phyloP scores from a whole-genome alignment of 202 grass and related monocot species.

The Hordeum pubiflorum region DNA sequence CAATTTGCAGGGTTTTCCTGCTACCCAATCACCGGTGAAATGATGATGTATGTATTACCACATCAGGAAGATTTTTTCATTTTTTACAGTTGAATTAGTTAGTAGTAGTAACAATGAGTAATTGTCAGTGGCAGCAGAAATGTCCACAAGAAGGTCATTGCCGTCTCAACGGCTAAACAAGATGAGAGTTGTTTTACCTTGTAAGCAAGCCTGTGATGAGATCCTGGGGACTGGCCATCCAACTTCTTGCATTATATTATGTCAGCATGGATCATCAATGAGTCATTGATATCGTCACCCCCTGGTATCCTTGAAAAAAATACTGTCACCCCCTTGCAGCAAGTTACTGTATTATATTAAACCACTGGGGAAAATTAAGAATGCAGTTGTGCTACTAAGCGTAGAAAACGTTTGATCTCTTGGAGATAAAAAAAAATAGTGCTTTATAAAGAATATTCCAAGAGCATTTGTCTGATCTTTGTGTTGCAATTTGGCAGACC shows the following conservation, averaged over 20 bases:
- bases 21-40: background rate
- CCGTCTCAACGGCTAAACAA: background rate
- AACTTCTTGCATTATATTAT: conserved; percentile 35
- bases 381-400: background rate
- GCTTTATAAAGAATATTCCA: background rate
- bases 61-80: background rate
- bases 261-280: background rate
- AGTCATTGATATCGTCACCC: background rate
- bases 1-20: background rate
- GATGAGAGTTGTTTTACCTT: background rate
- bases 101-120: background rate
- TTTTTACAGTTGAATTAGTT: background rate
- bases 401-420: background rate
- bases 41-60: background rate
- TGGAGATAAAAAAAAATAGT: background rate
- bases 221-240: conserved; percentile 29
- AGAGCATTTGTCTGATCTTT: background rate
- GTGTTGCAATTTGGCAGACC: background rate
- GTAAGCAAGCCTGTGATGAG: conserved; percentile 10
- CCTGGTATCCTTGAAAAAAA: no score
- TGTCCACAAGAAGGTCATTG: conserved; percentile 1
- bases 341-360: background rate
- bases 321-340: background rate
- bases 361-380: background rate
- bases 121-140: conserved; percentile 11